phyloP scores from a whole-genome alignment of 441 rosid species.

The Adansonia madagascariensis region DNA sequence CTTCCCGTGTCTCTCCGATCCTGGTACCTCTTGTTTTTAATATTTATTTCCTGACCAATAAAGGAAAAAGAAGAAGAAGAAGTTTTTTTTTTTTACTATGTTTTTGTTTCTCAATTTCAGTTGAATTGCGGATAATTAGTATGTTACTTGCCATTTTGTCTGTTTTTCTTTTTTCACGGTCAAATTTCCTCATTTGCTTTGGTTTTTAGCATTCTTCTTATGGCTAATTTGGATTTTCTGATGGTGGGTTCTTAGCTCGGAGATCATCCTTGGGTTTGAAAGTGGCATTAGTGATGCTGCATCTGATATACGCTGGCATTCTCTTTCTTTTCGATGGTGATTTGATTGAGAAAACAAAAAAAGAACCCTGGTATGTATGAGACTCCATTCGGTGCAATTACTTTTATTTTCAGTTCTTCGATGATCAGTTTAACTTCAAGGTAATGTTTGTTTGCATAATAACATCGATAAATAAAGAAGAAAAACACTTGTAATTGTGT shows the following conservation, averaged over 20 bases:
- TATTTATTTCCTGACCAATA: background rate
- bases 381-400: background rate
- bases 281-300: constrained; percentile 67
- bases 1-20: constrained; percentile 86
- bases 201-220: background rate
- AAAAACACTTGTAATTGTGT: background rate
- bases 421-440: background rate
- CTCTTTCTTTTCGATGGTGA: constrained; percentile 68
- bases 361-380: constrained; percentile 66
- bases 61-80: background rate
- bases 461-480: background rate
- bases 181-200: background rate
- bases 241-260: constrained; percentile 50
- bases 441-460: constrained; percentile 3
- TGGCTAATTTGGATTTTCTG: background rate
- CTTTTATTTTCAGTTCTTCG: background rate
- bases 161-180: background rate
- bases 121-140: background rate
- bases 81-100: background rate
- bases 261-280: constrained; percentile 78
- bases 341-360: constrained; percentile 58
- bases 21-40: constrained; percentile 46
- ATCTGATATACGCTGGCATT: constrained; percentile 65
- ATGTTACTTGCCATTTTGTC: background rate
- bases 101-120: background rate